phyloP scores from a whole-genome alignment of 352 stramenopile species.

The Pseudoperonospora humuli region DNA sequence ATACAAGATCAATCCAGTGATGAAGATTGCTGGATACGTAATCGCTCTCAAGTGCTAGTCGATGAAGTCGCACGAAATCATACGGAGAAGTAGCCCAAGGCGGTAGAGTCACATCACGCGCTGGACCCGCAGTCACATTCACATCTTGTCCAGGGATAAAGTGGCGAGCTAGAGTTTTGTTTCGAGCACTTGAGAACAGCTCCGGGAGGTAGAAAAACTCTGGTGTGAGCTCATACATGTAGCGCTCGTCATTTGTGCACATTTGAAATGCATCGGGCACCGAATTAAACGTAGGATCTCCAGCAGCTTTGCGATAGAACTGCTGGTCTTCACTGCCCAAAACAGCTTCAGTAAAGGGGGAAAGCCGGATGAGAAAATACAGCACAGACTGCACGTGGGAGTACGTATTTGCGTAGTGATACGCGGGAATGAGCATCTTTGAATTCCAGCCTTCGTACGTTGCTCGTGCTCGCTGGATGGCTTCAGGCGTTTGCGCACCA shows the following conservation, averaged over 20 bases:
- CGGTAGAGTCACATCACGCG: conserved; percentile 88
- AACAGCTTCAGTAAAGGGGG: conserved; percentile 54
- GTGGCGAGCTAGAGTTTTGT: conserved; percentile 45
- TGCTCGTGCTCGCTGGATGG: conserved; percentile 33
- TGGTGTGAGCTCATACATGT: conserved; percentile 64
- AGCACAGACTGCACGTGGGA: conserved; percentile 67
- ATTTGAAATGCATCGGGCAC: conserved; percentile 47
- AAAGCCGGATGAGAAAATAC: conserved; percentile 65
- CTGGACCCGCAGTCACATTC: conserved; percentile 39
- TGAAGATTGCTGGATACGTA: conserved; percentile 96
- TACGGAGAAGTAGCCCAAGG: conserved; percentile 93
- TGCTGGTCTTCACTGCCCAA: conserved; percentile 30
- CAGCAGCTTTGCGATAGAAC: conserved; percentile 24
- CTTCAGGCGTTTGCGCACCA: conserved; percentile 74
- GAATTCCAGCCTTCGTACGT: conserved; percentile 39
- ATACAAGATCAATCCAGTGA: conserved; percentile 99
- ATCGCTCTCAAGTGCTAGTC: conserved; percentile 95
- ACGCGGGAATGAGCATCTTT: conserved; percentile 49
- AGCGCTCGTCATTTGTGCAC: conserved; percentile 45
- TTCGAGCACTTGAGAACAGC: conserved; percentile 55
- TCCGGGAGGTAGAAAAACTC: conserved; percentile 81
- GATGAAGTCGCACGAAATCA: conserved; percentile 95
- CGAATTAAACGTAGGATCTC: conserved; percentile 52
- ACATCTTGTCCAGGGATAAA: conserved; percentile 32
- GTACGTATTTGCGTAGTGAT: conserved; percentile 66